Evolutionary conservation across 1,139 yeast genomes (phyloP).

Genomic region (Geotrichum reessii): DNA sequence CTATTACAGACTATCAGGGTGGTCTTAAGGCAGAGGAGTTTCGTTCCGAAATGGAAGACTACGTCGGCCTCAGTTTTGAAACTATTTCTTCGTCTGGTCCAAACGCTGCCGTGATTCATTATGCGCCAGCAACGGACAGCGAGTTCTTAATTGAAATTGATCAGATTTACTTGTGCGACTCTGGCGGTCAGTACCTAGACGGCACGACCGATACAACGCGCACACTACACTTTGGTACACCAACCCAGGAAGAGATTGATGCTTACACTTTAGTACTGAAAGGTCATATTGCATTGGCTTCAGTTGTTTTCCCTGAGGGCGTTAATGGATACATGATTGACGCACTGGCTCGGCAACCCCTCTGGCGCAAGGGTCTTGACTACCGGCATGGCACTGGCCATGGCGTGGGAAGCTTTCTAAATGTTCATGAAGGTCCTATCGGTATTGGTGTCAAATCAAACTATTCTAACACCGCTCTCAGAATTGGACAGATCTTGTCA

Average conservation of each 20-base stretch:
- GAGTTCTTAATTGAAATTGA: conserved; percentile 67
- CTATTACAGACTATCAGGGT: conserved; percentile 75
- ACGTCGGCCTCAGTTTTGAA: conserved; percentile 80
- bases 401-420: conserved; percentile 89
- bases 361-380: conserved; percentile 85
- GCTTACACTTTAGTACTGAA: conserved; percentile 80
- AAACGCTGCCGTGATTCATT: conserved; percentile 90
- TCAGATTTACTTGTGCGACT: conserved; percentile 78
- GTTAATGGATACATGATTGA: conserved; percentile 82
- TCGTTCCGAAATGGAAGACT: conserved; percentile 50
- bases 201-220: conserved; percentile 98
- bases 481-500: conserved; percentile 73
- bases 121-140: conserved; percentile 61
- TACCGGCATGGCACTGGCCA: conserved; percentile 97
- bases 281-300: conserved; percentile 80
- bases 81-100: conserved; percentile 92
- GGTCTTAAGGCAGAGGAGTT: conserved; percentile 60
- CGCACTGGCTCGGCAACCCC: conserved; percentile 77
- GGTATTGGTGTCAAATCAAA: conserved; percentile 68
- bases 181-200: conserved; percentile 89
- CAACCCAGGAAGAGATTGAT: conserved; percentile 58
- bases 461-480: conserved; percentile 39
- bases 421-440: conserved; percentile 95
- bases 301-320: conserved; percentile 76
- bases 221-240: conserved; percentile 80